Conservation (phyloP, 2,329 filamentous ascomycete species). For the Gliomastix tumulicola region DNA sequence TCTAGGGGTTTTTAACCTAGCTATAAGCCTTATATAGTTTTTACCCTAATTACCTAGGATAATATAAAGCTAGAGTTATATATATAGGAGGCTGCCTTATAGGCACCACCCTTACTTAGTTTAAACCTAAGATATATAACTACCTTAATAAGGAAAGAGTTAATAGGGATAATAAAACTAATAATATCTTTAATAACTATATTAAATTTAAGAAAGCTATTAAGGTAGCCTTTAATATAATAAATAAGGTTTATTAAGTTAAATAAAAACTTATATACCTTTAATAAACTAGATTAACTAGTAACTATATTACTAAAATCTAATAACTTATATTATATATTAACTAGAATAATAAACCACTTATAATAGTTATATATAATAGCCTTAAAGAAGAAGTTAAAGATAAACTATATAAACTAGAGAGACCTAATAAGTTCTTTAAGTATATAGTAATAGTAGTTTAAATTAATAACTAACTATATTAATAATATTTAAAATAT, state of each 20-base stretch:
- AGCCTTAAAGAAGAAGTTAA: constrained; percentile 1
- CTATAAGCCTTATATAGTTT: constrained; percentile 4
- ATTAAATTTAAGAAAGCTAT: not conserved
- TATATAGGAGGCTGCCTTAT: constrained; percentile 2
- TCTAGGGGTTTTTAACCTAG: constrained; percentile 2
- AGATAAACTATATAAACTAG: constrained; percentile 4
- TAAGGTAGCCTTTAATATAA: not conserved
- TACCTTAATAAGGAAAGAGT: not conserved
- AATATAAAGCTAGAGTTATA: not conserved
- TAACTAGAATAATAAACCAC: not conserved
- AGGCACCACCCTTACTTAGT: not conserved
- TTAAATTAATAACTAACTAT: not conserved
- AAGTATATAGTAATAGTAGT: not conserved
- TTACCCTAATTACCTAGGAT: not conserved
- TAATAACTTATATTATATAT: not conserved
- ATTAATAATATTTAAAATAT: not conserved
- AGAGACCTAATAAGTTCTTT: not conserved
- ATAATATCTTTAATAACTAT: constrained; percentile 1
- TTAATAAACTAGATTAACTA: not conserved
- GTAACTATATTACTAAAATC: not conserved
- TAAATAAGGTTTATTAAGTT: not conserved
- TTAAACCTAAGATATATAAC: not conserved
- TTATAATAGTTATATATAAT: not conserved
- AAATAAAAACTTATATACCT: not conserved
- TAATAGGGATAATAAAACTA: not conserved